Percentiles rank a stretch among this genome's conserved stretches.
Conservation (phyloP, 345 rosid genomes). For the Kandelia obovata region DNA sequence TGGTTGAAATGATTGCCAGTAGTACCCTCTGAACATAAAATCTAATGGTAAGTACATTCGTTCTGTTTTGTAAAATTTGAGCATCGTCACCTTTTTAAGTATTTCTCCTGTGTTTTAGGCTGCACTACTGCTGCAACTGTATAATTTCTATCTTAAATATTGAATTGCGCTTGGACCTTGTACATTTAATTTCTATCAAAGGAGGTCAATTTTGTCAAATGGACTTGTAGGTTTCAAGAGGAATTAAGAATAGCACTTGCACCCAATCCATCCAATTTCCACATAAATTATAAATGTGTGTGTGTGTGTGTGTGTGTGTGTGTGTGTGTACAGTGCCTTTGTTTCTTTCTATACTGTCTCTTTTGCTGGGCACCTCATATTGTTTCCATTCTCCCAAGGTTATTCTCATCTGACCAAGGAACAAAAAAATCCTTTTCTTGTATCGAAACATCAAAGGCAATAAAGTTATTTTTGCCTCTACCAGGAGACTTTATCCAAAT, state of each 20-base stretch:
- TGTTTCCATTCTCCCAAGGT: background rate
- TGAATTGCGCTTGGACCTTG: no score
- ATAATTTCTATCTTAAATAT: no score
- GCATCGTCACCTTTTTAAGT: no score
- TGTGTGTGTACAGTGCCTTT: background rate
- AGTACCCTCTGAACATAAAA: background rate
- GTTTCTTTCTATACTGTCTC: background rate
- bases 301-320: no score
- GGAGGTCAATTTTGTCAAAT: background rate
- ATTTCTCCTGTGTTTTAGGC: background rate
- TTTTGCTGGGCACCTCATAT: background rate
- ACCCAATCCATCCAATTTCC: no score
- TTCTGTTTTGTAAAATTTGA: background rate
- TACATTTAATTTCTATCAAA: background rate
- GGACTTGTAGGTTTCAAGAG: background rate
- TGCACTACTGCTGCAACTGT: background rate
- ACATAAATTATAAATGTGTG: no score
- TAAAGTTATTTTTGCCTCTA: background rate
- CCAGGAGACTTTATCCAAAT: background rate
- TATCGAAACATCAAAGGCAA: background rate
- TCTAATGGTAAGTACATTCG: background rate
- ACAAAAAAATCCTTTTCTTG: constrained; percentile 1
- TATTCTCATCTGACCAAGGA: background rate
- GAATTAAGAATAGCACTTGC: background rate
- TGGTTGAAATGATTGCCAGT: background rate